Percentiles rank a stretch among this genome's conserved stretches.
These are phyloP conservation scores for Collariella sp. DNA, from an alignment of 495 filamentous ascomycete species.

Conservation along the genomic window DNA sequence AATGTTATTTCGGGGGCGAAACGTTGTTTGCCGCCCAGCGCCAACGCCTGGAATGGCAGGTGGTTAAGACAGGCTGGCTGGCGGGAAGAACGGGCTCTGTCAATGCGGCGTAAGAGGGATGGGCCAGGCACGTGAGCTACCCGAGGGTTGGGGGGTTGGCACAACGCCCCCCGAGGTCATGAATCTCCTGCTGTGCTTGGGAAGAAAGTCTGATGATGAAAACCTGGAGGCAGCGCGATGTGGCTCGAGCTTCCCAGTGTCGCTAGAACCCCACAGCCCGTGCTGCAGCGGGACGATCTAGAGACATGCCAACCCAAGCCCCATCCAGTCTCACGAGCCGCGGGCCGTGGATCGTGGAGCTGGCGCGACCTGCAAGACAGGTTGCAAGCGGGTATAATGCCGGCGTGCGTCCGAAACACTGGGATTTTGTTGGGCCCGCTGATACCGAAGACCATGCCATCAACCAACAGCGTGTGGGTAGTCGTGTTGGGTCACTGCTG, in stretches of 20 bases:
- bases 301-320: background rate
- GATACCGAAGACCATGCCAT: background rate
- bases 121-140: too few species aligned
- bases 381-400: background rate
- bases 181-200: background rate
- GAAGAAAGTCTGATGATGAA: background rate
- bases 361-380: background rate
- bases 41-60: slow-evolving; percentile 7
- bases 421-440: background rate
- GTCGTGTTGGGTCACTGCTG: too few species aligned
- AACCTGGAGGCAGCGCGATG: background rate
- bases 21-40: background rate
- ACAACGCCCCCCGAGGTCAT: too few species aligned
- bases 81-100: background rate
- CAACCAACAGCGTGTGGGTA: background rate
- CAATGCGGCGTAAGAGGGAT: background rate
- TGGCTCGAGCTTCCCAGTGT: background rate
- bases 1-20: background rate
- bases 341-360: background rate
- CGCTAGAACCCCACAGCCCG: background rate
- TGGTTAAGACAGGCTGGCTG: background rate
- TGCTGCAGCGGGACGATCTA: background rate
- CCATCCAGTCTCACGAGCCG: too few species aligned
- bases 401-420: background rate
- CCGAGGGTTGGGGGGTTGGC: too few species aligned